phyloP scores from a whole-genome alignment of 345 rosid genomes.

The Bruguiera gymnorhiza region DNA sequence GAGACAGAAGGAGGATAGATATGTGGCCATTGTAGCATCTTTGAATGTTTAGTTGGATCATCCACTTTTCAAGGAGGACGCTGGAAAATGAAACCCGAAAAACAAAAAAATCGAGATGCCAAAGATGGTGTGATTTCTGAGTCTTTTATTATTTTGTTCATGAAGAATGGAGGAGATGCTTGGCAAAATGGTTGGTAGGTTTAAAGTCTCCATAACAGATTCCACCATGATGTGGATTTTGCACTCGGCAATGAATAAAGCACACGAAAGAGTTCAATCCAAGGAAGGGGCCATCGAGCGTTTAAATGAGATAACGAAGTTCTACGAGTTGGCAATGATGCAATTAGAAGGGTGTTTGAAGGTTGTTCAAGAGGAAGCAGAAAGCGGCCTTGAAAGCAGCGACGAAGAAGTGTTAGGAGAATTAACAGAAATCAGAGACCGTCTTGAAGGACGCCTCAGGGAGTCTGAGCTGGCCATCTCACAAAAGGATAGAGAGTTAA shows the following conservation, averaged over 20 bases:
- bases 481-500: slow-evolving; percentile 64
- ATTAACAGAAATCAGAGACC: slow-evolving; percentile 60
- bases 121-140: not conserved
- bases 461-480: slow-evolving; percentile 62
- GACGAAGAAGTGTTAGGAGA: slow-evolving; percentile 61
- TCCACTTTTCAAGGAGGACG: not conserved
- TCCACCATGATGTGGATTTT: slow-evolving; percentile 86
- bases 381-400: slow-evolving; percentile 42
- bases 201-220: slow-evolving; percentile 60
- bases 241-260: slow-evolving; percentile 69
- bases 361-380: slow-evolving; percentile 71
- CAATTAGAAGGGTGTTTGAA: slow-evolving; percentile 70
- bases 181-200: slow-evolving; percentile 44
- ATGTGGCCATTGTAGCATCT: not conserved
- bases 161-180: slow-evolving; percentile 44
- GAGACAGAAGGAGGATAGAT: not conserved
- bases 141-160: not conserved
- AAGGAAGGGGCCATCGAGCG: slow-evolving; percentile 60
- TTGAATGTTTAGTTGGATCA: not conserved
- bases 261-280: slow-evolving; percentile 65
- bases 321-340: slow-evolving; percentile 77
- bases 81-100: not conserved
- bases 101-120: not conserved
- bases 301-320: slow-evolving; percentile 66
- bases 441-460: slow-evolving; percentile 59